Percentiles rank a stretch among this genome's conserved stretches.
Evolutionary conservation across 2,329 filamentous ascomycete species (phyloP).

Genomic region (Thielaviopsis euricoi): DNA sequence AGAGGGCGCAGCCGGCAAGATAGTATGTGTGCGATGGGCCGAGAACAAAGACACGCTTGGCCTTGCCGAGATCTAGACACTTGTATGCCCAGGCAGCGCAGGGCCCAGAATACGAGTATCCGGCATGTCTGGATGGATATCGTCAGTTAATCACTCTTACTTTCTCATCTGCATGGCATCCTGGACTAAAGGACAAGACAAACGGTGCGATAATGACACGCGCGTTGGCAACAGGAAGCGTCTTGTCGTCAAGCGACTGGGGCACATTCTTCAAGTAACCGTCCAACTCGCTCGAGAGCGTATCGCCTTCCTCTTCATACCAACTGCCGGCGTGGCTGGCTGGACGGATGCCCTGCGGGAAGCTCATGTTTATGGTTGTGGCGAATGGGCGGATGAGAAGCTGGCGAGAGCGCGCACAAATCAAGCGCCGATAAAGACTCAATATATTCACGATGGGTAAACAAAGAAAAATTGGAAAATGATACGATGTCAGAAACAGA

Average conservation of each 20-base stretch:
- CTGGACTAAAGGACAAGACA: slow-evolving; percentile 20
- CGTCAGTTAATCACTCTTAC: too few relatives aligned
- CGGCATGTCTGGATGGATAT: slow-evolving; percentile 54
- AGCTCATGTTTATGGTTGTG: not conserved
- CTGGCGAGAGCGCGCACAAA: too few relatives aligned
- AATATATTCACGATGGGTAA: too few relatives aligned
- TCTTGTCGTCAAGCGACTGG: slow-evolving; percentile 38
- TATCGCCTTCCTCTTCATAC: slow-evolving; percentile 50
- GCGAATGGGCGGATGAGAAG: not conserved
- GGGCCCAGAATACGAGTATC: slow-evolving; percentile 79
- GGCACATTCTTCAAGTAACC: slow-evolving; percentile 59
- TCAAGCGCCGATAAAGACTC: not conserved
- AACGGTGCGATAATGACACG: slow-evolving; percentile 88
- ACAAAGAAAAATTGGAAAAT: too few relatives aligned
- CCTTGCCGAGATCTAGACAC: slow-evolving; percentile 61
- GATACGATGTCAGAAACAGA: too few relatives aligned
- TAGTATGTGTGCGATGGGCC: slow-evolving; percentile 85
- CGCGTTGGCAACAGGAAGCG: slow-evolving; percentile 55
- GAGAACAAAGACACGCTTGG: slow-evolving; percentile 79
- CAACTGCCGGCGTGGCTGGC: slow-evolving; percentile 75
- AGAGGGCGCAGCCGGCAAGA: slow-evolving; percentile 60
- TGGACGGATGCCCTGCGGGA: slow-evolving; percentile 19
- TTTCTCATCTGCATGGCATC: too few relatives aligned
- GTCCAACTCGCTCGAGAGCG: slow-evolving; percentile 56
- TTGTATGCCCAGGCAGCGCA: slow-evolving; percentile 94